Evolutionary conservation across 768 basidiomycete species (phyloP).

Genomic region (Sarcodon aspratus): DNA sequence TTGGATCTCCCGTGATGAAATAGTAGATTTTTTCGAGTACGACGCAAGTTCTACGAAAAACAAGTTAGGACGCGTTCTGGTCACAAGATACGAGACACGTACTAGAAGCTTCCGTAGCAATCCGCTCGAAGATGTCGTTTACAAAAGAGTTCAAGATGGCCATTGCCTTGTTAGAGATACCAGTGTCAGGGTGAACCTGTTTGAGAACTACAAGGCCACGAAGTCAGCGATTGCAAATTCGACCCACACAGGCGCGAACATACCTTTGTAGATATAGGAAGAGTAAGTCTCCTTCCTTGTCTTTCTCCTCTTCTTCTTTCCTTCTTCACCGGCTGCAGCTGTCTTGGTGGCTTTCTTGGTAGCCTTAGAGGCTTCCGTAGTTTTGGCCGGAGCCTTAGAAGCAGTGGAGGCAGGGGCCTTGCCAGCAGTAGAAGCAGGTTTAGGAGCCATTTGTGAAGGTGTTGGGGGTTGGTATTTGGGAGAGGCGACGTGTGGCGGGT

Average conservation of each 20-base stretch:
- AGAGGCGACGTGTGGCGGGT: conserved; percentile 8
- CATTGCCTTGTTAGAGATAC: conserved; percentile 99
- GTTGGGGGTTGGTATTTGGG: conserved; percentile 3
- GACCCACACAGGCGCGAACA: conserved; percentile 2
- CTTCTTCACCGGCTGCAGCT: conserved; percentile 45
- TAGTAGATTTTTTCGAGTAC: conserved; percentile 98
- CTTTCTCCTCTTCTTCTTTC: conserved; percentile 86
- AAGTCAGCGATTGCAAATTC: not conserved
- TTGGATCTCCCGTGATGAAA: conserved; percentile 97
- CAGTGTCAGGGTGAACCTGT: conserved; percentile 97
- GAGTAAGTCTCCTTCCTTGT: conserved; percentile 86
- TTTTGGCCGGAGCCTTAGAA: conserved; percentile 66
- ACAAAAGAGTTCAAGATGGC: conserved; percentile 94
- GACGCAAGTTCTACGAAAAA: conserved; percentile 71
- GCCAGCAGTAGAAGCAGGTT: conserved; percentile 78
- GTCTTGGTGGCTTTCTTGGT: conserved; percentile 79
- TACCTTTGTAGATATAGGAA: conserved; percentile 87
- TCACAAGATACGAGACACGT: conserved; percentile 17
- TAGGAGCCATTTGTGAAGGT: conserved; percentile 40
- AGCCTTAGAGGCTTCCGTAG: conserved; percentile 31
- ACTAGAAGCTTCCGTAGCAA: conserved; percentile 87
- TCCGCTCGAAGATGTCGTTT: conserved; percentile 92
- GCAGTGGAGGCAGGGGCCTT: conserved; percentile 64
- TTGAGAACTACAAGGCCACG: conserved; percentile 55
- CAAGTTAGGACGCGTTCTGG: conserved; percentile 1